Evolutionary conservation across 225 moss, liverwort and hornwort species (phyloP).

Genomic region (Pseudisothecium myosuroides): DNA sequence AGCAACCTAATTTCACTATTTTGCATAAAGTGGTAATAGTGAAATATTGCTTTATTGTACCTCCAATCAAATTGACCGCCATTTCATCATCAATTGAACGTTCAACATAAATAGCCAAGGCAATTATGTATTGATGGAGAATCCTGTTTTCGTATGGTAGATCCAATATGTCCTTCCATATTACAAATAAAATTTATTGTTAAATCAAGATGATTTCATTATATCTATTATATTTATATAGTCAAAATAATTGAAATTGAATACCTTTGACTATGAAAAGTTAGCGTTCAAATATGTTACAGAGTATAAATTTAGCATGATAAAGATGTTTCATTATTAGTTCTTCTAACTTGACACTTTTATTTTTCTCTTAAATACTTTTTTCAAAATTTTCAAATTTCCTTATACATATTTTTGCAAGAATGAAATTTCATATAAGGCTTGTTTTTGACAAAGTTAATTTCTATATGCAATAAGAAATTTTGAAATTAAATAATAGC

Average conservation of each 20-base stretch:
- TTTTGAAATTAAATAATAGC: background rate
- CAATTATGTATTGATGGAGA: slow-evolving; percentile 4
- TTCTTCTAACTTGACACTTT: background rate
- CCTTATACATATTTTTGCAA: no score
- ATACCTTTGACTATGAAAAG: background rate
- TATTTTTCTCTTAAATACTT: background rate
- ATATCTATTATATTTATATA: background rate
- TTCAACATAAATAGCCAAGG: background rate
- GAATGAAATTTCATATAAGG: no score
- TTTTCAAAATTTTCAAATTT: background rate
- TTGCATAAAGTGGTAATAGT: no score
- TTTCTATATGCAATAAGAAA: background rate
- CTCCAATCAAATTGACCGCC: slow-evolving; percentile 1
- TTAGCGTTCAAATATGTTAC: background rate
- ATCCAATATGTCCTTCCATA: slow-evolving; percentile 7
- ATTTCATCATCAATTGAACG: background rate
- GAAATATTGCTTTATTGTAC: background rate
- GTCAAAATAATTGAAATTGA: background rate
- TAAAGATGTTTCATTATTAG: background rate
- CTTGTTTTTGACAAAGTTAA: no score
- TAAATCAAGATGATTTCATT: background rate
- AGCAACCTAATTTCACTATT: no score
- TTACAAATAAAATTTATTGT: background rate
- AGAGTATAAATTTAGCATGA: background rate
- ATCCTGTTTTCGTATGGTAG: background rate